Conservation (phyloP, 768 basidiomycete genomes). For the Phanerodontia chrysosporium region DNA sequence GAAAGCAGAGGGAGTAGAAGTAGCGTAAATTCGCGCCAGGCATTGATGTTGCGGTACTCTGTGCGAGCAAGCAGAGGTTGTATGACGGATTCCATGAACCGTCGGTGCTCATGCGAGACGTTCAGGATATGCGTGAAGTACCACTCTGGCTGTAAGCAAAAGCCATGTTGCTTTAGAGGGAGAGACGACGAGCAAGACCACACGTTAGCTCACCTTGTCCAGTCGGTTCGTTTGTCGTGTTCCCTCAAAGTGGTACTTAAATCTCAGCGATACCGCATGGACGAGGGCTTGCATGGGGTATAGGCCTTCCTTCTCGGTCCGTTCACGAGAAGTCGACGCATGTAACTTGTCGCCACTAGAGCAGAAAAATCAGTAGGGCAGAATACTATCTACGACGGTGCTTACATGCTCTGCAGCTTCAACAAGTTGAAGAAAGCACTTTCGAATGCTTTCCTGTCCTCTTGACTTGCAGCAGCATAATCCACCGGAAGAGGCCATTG, state of each 20-base stretch:
- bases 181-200: too few species aligned
- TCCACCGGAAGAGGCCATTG: constrained; percentile 84
- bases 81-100: constrained; percentile 72
- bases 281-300: constrained; percentile 85
- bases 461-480: constrained; percentile 45
- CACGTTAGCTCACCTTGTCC: constrained; percentile 88
- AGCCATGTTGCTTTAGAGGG: too few species aligned
- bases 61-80: constrained; percentile 67
- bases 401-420: constrained; percentile 75
- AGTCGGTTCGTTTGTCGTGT: constrained; percentile 81
- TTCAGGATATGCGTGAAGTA: constrained; percentile 92
- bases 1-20: constrained; percentile 75
- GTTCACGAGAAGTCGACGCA: constrained; percentile 18
- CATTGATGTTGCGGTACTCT: constrained; percentile 60
- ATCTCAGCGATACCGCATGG: constrained; percentile 78
- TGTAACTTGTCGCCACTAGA: constrained; percentile 52
- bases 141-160: constrained; percentile 79
- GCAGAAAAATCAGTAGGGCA: constrained; percentile 4
- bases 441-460: constrained; percentile 66
- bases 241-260: constrained; percentile 94
- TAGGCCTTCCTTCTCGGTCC: constrained; percentile 49
- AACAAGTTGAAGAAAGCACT: constrained; percentile 73
- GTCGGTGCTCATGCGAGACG: constrained; percentile 76
- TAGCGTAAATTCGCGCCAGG: constrained; percentile 82
- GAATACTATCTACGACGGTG: constrained; percentile 9